Conservation (phyloP, 768 basidiomycete species). For the Cantharellus anzutake region DNA sequence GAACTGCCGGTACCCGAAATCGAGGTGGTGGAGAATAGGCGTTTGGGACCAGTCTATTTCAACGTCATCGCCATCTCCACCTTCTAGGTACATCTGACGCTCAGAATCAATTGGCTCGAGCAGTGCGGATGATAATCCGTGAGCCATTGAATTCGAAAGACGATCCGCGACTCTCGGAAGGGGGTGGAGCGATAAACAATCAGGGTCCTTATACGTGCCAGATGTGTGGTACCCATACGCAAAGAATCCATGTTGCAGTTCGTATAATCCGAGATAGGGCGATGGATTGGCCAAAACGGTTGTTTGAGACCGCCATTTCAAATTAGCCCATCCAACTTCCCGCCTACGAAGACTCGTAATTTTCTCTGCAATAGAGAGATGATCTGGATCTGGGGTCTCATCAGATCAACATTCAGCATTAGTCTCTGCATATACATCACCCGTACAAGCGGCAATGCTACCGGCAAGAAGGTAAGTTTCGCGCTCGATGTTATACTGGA, state of each 20-base stretch:
- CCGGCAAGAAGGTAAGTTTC: too few relatives aligned
- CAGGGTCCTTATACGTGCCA: not conserved
- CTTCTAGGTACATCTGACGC: too few relatives aligned
- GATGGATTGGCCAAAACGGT: conserved; percentile 2
- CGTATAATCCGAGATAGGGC: not conserved
- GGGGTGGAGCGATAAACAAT: not conserved
- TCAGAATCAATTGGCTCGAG: not conserved
- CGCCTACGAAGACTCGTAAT: not conserved
- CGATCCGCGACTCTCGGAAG: not conserved
- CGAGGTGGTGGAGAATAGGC: not conserved
- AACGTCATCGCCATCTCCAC: too few relatives aligned
- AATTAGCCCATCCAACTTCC: not conserved
- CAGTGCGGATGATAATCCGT: not conserved
- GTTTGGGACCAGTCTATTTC: not conserved
- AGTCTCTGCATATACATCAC: too few relatives aligned
- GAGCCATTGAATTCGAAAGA: not conserved
- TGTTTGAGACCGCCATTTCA: not conserved
- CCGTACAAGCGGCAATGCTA: too few relatives aligned
- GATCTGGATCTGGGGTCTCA: too few relatives aligned
- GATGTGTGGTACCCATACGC: not conserved
- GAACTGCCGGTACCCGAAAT: not conserved
- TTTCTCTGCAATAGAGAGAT: too few relatives aligned
- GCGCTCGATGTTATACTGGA: too few relatives aligned
- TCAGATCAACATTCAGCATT: too few relatives aligned
- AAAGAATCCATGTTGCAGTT: not conserved